phyloP scores from a whole-genome alignment of 2,329 filamentous ascomycete genomes.

The Trichoderma guizhouense region DNA sequence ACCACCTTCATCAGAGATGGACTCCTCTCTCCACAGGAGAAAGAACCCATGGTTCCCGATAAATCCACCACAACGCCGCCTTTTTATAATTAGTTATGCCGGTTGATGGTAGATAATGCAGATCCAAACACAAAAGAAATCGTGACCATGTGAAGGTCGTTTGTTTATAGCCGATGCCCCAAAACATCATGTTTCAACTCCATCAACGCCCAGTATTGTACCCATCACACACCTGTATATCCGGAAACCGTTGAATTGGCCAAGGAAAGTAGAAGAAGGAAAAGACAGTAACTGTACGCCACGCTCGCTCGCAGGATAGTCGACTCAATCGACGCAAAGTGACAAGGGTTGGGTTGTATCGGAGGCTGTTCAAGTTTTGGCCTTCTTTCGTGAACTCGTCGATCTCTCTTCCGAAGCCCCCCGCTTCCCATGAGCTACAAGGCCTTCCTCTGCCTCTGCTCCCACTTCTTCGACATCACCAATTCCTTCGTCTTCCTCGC shows the following conservation, averaged over 20 bases:
- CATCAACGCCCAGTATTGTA: background rate
- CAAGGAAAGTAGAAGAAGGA: background rate
- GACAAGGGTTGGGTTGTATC: background rate
- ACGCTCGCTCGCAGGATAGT: background rate
- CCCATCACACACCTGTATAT: background rate
- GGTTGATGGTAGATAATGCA: background rate
- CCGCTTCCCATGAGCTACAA: slow-evolving; percentile 20
- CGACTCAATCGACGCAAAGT: background rate
- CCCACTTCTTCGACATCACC: slow-evolving; percentile 34
- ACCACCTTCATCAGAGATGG: background rate
- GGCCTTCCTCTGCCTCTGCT: background rate
- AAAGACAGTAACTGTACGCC: background rate
- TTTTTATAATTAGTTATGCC: background rate
- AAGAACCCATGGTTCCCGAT: background rate
- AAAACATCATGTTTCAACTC: background rate
- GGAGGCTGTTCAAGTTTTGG: slow-evolving; percentile 28
- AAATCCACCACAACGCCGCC: background rate
- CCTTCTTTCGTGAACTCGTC: slow-evolving; percentile 28
- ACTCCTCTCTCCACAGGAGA: background rate
- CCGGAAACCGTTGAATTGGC: background rate
- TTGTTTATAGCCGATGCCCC: background rate
- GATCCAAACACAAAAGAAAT: background rate
- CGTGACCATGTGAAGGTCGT: background rate
- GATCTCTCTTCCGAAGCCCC: slow-evolving; percentile 21
- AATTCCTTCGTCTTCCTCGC: slow-evolving; percentile 41